Percentiles rank a stretch among this genome's conserved stretches.
These are phyloP conservation scores for Penicillium robsamsonii DNA, from an alignment of 495 filamentous ascomycete genomes.

Conservation along the genomic window DNA sequence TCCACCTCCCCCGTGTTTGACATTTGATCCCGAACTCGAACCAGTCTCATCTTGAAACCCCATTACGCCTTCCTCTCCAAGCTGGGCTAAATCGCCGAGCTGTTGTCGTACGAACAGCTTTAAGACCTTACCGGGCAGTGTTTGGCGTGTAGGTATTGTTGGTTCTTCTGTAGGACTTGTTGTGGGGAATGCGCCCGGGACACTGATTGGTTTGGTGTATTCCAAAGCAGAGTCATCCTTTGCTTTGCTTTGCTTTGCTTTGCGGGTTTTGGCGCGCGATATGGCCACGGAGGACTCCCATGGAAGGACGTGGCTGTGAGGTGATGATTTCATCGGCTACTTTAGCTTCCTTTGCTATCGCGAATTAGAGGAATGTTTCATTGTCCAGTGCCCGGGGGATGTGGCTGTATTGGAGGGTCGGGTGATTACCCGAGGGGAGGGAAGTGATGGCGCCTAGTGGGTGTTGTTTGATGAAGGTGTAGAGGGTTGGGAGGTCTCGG, in stretches of 20 bases:
- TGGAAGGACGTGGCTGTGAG: neutral
- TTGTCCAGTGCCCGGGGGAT: slow-evolving; percentile 50
- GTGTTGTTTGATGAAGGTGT: slow-evolving; percentile 45
- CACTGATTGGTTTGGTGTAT: slow-evolving; percentile 2
- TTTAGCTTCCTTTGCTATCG: neutral
- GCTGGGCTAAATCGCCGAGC: slow-evolving; percentile 44
- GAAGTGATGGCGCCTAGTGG: slow-evolving; percentile 52
- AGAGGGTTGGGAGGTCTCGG: slow-evolving; percentile 34
- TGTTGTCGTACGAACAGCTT: slow-evolving; percentile 42
- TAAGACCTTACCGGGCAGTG: slow-evolving; percentile 35
- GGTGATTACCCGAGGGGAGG: slow-evolving; percentile 38
- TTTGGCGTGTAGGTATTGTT: neutral
- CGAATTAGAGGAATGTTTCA: neutral
- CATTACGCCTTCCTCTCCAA: slow-evolving; percentile 50
- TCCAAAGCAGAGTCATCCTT: slow-evolving; percentile 36
- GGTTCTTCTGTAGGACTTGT: neutral
- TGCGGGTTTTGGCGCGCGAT: slow-evolving; percentile 53
- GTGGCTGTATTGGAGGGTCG: slow-evolving; percentile 48
- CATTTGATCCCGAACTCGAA: neutral
- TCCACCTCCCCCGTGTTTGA: neutral
- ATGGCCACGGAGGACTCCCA: slow-evolving; percentile 43
- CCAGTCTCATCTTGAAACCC: slow-evolving; percentile 22
- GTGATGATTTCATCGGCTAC: neutral
- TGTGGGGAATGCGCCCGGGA: slow-evolving; percentile 7
- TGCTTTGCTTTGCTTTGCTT: slow-evolving; percentile 53